Percentiles rank a stretch among this genome's conserved stretches.
Evolutionary conservation across 768 basidiomycete species (phyloP).

Genomic region (Nidularia sp.): DNA sequence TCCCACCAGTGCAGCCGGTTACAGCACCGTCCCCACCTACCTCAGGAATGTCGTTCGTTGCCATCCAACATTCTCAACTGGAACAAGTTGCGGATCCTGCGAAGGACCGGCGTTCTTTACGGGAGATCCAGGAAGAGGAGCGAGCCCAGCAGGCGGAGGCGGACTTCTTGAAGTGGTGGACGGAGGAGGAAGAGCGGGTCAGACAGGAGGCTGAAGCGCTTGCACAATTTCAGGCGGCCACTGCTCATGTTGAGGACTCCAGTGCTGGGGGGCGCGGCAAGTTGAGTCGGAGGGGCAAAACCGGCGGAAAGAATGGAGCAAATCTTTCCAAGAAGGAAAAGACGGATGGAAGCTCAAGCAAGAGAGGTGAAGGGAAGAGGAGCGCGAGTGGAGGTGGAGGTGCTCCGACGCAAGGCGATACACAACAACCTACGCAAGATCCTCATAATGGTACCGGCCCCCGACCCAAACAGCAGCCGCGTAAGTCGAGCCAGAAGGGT

Average conservation of each 20-base stretch:
- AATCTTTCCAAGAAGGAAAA: no score
- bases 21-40: slow-evolving; percentile 21
- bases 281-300: background rate
- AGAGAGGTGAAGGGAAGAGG: background rate
- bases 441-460: no score
- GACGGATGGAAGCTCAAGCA: background rate
- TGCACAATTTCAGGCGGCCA: slow-evolving; percentile 11
- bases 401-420: no score
- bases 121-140: slow-evolving; percentile 88
- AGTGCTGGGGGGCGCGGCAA: background rate
- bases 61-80: slow-evolving; percentile 80
- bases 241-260: background rate
- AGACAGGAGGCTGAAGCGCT: slow-evolving; percentile 40
- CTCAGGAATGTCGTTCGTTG: slow-evolving; percentile 61
- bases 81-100: slow-evolving; percentile 38
- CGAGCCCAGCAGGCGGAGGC: slow-evolving; percentile 59
- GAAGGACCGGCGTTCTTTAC: slow-evolving; percentile 60
- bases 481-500: no score
- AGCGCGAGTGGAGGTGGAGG: no score
- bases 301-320: no score
- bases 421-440: no score
- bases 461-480: no score
- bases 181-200: slow-evolving; percentile 74
- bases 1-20: slow-evolving; percentile 47
- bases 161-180: slow-evolving; percentile 90